Evolutionary conservation across 2,329 filamentous ascomycete species (phyloP).

Genomic region (Stemphylium lycopersici): DNA sequence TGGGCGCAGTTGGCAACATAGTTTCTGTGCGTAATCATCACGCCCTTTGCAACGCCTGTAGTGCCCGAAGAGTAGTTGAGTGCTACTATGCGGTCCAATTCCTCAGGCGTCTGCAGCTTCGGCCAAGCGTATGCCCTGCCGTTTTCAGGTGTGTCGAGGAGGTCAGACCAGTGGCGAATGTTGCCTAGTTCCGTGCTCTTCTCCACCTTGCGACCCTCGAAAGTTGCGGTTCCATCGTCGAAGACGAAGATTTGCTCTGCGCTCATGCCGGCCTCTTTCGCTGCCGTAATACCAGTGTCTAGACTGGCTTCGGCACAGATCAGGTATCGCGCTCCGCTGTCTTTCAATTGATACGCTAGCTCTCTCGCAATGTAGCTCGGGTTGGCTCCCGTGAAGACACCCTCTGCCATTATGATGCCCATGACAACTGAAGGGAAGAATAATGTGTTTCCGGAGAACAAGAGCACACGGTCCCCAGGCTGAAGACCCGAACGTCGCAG

Average conservation of each 20-base stretch:
- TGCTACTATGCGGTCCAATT: constrained; percentile 62
- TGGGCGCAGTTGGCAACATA: constrained; percentile 74
- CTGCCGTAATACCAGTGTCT: constrained; percentile 70
- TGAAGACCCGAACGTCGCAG: constrained; percentile 68
- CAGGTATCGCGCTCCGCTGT: constrained; percentile 71
- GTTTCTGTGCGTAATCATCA: constrained; percentile 78
- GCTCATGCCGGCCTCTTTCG: constrained; percentile 62
- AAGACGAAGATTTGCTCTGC: constrained; percentile 68
- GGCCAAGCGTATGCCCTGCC: constrained; percentile 69
- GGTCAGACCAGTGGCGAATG: constrained; percentile 67
- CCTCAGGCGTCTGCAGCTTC: constrained; percentile 58
- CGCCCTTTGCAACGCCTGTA: constrained; percentile 83
- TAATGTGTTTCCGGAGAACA: constrained; percentile 76
- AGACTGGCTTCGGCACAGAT: constrained; percentile 67
- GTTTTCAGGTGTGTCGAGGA: constrained; percentile 57
- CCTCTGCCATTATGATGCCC: constrained; percentile 77
- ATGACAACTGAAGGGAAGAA: constrained; percentile 75
- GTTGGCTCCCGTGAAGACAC: constrained; percentile 78
- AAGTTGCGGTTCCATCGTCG: constrained; percentile 59
- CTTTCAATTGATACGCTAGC: constrained; percentile 74
- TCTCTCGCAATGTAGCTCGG: constrained; percentile 71
- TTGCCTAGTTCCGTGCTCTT: constrained; percentile 47
- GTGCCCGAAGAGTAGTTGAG: constrained; percentile 83
- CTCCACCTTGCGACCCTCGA: constrained; percentile 50
- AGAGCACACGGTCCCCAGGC: constrained; percentile 69